Evolutionary conservation across 192 early-diverging fungal genomes (phyloP), one percentile per base, ranked within the genome.

Genomic region (Podila epigama): DNA sequence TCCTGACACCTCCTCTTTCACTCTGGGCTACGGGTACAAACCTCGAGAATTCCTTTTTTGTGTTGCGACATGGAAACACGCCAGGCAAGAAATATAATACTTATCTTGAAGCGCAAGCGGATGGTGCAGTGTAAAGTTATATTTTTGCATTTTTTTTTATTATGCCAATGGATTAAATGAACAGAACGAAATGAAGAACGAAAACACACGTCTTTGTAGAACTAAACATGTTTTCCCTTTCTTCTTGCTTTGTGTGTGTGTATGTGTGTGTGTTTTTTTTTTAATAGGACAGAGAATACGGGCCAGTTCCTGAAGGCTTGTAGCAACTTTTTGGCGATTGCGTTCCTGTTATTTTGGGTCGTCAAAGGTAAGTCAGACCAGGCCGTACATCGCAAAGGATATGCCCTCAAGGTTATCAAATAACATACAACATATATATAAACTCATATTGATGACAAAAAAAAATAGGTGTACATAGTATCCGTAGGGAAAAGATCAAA

Each of bases 31-130:
- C 57, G 51, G 79, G 71, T n/a, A 60, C 81, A 29, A 77, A 82
- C 31, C 69, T 82, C n/a, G 81, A 72, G 66, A 72, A 82, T 42
- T 82, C 60, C 34, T 82, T 82, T 32, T 63, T 82, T 69, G 53
- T 82, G 18, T 42, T 82, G 29, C 70, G 51, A 33, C 81, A 58
- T 18, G 81, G 81, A 18, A 18, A 37, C 35, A 71, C 64, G 2
- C 64, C 58, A 1, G 55, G 27, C 13, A 68, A 40, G 28, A 32
- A 29, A 0, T 82, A 82, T 39, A 28, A 37, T 27, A 82, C 81
- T 2, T 70, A 70, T n/a, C 34, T 54, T 33, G 81, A 82, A 42
- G 81, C 81, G 34, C 81, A 82, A 42, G 73, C 65, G 11, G 81
- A 82, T 56, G 81, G 81, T 27, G 81, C 81, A 5, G 81, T 82